Conservation (phyloP, 179 eudicot genomes). For the Beta lomatogona region DNA sequence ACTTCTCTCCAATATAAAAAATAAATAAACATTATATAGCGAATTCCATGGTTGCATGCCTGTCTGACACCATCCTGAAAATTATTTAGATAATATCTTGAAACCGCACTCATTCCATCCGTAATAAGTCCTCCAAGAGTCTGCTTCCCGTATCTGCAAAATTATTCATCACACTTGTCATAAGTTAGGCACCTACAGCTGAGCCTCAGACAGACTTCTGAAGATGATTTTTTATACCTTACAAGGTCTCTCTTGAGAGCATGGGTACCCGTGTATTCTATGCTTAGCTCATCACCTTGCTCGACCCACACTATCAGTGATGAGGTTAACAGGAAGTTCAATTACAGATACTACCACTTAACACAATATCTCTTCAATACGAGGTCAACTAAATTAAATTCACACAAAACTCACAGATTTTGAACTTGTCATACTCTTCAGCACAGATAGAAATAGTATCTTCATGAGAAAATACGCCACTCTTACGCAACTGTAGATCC, state of each 20-base stretch:
- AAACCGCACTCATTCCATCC: conserved; percentile 91
- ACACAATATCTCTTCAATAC: conserved; percentile 1
- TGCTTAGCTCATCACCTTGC: conserved; percentile 94
- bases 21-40: not conserved
- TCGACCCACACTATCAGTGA: conserved; percentile 85
- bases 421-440: conserved; percentile 74
- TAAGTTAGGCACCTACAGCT: not conserved
- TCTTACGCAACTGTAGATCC: conserved; percentile 59
- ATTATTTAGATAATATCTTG: conserved; percentile 89
- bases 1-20: not conserved
- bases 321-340: conserved; percentile 28
- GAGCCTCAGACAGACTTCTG: not conserved
- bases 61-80: conserved; percentile 94
- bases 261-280: conserved; percentile 88
- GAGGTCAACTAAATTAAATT: conserved; percentile 3
- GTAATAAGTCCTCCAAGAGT: conserved; percentile 73
- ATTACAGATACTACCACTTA: conserved; percentile 13
- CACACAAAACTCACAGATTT: conserved; percentile 52
- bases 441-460: conserved; percentile 58
- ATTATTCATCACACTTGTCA: conserved; percentile 22
- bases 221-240: conserved; percentile 45
- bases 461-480: conserved; percentile 59
- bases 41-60: conserved; percentile 43
- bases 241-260: conserved; percentile 95
- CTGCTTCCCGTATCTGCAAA: conserved; percentile 78